Percentiles rank a stretch among this genome's conserved stretches.
phyloP scores from a whole-genome alignment of 176 grass and related monocot species.

The Aegilops umbellulata region DNA sequence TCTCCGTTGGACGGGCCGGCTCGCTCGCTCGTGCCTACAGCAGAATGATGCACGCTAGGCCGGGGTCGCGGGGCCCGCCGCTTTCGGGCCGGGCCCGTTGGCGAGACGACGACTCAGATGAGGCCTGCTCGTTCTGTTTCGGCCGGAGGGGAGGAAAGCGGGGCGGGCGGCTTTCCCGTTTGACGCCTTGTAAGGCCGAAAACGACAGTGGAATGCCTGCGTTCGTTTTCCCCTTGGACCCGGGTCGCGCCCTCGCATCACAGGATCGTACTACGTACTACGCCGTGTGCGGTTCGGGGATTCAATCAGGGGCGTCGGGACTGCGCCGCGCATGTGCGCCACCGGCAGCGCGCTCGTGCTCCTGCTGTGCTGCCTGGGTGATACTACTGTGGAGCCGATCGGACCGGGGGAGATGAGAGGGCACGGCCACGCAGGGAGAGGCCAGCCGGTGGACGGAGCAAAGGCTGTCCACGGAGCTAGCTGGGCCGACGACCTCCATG shows the following conservation, averaged over 20 bases:
- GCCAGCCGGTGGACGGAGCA: too few relatives aligned
- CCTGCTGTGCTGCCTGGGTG: not conserved
- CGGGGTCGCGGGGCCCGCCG: too few relatives aligned
- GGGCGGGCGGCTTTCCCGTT: not conserved
- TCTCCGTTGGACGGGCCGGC: not conserved
- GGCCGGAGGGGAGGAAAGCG: not conserved
- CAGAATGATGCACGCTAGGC: too few relatives aligned
- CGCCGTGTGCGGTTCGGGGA: too few relatives aligned
- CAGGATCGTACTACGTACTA: too few relatives aligned
- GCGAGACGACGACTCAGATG: not conserved
- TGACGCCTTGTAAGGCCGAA: slow-evolving; percentile 24
- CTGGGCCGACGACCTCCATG: too few relatives aligned
- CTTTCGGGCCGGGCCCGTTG: not conserved
- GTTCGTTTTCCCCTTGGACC: not conserved
- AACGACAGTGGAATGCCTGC: slow-evolving; percentile 9
- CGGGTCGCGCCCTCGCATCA: not conserved
- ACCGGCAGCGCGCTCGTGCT: not conserved
- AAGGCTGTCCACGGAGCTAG: too few relatives aligned
- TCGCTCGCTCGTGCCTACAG: too few relatives aligned
- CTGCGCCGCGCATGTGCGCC: not conserved
- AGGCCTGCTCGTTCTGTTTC: not conserved
- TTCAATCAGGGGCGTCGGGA: not conserved
- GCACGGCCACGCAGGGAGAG: not conserved
- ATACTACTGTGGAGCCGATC: not conserved
- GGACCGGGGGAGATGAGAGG: too few relatives aligned